These are phyloP conservation scores for Talaromyces albobiverticillius DNA, from an alignment of 2,329 filamentous ascomycete species.

Conservation along the genomic window DNA sequence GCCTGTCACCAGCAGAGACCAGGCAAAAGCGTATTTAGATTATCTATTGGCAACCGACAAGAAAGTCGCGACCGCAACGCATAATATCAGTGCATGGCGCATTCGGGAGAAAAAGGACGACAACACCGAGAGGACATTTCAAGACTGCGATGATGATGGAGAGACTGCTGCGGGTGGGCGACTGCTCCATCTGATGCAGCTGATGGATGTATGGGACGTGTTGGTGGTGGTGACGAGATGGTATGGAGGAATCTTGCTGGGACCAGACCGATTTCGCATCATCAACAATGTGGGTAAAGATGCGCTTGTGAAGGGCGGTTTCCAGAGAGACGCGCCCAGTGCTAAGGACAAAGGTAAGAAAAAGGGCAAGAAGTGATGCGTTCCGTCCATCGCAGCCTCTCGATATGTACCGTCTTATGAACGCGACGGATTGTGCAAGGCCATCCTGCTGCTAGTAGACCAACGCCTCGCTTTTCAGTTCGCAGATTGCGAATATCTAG, in stretches of 20 bases:
- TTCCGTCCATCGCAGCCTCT: not conserved
- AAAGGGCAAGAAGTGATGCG: constrained; percentile 45
- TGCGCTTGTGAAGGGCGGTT: constrained; percentile 73
- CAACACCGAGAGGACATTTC: constrained; percentile 60
- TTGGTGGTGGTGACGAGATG: constrained; percentile 92
- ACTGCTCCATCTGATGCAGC: constrained; percentile 83
- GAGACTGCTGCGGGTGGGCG: constrained; percentile 87
- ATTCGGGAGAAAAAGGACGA: constrained; percentile 52
- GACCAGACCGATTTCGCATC: constrained; percentile 82
- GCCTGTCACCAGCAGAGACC: constrained; percentile 63
- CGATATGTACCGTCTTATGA: no score
- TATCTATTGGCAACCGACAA: constrained; percentile 80
- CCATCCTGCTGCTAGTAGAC: no score
- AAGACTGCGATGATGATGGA: constrained; percentile 95
- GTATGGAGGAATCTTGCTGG: constrained; percentile 90
- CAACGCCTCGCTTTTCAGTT: no score
- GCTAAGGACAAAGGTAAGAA: constrained; percentile 54
- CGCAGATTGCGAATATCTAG: no score
- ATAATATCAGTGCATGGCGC: constrained; percentile 95
- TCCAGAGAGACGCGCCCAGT: constrained; percentile 54
- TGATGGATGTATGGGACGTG: constrained; percentile 91
- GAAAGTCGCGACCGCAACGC: constrained; percentile 79
- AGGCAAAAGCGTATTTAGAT: constrained; percentile 69
- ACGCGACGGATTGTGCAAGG: no score
- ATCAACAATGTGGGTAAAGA: constrained; percentile 87